Evolutionary conservation across 2,329 filamentous ascomycete species (phyloP).

Genomic region (Gaeumannomyces sp.): DNA sequence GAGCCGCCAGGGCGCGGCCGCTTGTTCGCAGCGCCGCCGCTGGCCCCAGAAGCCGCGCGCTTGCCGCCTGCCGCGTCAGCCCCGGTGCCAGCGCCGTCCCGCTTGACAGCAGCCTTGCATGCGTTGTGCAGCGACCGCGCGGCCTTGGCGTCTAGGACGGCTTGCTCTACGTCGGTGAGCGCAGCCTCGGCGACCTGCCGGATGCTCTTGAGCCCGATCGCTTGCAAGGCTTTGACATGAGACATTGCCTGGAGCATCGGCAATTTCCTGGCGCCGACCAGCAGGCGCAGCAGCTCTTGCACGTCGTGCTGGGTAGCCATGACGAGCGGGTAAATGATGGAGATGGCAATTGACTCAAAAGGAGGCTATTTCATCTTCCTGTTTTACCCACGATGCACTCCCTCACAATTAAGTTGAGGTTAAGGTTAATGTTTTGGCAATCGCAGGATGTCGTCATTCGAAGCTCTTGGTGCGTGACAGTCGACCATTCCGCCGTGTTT

Average conservation of each 20-base stretch:
- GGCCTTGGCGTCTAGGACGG: conserved; percentile 41
- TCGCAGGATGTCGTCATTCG: too few relatives aligned
- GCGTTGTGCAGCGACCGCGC: conserved; percentile 46
- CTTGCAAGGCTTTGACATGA: conserved; percentile 52
- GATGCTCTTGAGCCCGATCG: conserved; percentile 46
- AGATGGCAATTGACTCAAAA: too few relatives aligned
- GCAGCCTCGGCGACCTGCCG: conserved; percentile 47
- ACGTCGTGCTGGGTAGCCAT: conserved; percentile 45
- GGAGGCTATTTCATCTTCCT: too few relatives aligned
- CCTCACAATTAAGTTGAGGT: too few relatives aligned
- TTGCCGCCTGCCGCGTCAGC: conserved; percentile 22
- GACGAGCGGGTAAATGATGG: too few relatives aligned
- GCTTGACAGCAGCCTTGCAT: conserved; percentile 47
- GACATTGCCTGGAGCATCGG: conserved; percentile 54
- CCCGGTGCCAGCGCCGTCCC: conserved; percentile 14
- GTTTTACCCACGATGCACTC: too few relatives aligned
- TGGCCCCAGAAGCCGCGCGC: conserved; percentile 21
- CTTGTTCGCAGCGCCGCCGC: conserved; percentile 23
- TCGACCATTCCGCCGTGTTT: too few relatives aligned
- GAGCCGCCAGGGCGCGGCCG: conserved; percentile 21
- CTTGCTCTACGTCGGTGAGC: conserved; percentile 36
- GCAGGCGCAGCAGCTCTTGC: conserved; percentile 53
- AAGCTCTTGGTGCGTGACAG: too few relatives aligned
- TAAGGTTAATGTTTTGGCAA: too few relatives aligned
- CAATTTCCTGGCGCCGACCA: conserved; percentile 49